Conservation (phyloP, 176 grass and related monocot genomes). For the Coix lacrymajobi region DNA sequence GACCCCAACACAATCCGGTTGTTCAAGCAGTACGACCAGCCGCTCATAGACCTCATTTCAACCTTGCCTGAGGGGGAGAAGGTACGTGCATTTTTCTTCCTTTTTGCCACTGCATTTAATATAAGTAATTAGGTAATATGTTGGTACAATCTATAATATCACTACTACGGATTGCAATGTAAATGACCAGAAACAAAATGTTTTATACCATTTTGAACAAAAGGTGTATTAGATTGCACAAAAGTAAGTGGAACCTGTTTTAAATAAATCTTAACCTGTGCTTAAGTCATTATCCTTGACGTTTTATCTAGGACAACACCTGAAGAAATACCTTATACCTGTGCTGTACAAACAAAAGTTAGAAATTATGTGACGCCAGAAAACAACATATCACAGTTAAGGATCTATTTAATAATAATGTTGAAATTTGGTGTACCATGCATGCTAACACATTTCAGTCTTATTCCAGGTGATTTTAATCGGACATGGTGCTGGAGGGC, state of each 20-base stretch:
- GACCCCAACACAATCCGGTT: conserved; percentile 34
- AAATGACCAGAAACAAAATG: not conserved
- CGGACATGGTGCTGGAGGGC: conserved; percentile 53
- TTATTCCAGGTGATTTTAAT: conserved; percentile 48
- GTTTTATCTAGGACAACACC: not conserved
- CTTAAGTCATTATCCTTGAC: not conserved
- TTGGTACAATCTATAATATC: not conserved
- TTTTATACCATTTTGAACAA: not conserved
- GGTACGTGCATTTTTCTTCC: not conserved
- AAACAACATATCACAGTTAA: not conserved
- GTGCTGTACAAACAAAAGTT: not conserved
- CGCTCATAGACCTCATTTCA: conserved; percentile 42
- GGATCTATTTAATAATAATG: not conserved
- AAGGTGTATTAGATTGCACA: not conserved
- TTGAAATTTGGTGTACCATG: not conserved
- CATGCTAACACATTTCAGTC: not conserved
- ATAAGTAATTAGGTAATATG: not conserved
- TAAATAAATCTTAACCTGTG: not conserved
- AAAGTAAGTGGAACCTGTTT: not conserved
- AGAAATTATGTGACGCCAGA: not conserved
- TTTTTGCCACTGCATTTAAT: not conserved
- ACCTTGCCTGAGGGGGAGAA: conserved; percentile 30
- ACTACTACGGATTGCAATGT: not conserved
- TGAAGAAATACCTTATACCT: not conserved
- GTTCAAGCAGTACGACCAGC: conserved; percentile 50